These are phyloP conservation scores for Metarhizium robertsii DNA, from an alignment of 2,329 filamentous ascomycete species.

Conservation along the genomic window DNA sequence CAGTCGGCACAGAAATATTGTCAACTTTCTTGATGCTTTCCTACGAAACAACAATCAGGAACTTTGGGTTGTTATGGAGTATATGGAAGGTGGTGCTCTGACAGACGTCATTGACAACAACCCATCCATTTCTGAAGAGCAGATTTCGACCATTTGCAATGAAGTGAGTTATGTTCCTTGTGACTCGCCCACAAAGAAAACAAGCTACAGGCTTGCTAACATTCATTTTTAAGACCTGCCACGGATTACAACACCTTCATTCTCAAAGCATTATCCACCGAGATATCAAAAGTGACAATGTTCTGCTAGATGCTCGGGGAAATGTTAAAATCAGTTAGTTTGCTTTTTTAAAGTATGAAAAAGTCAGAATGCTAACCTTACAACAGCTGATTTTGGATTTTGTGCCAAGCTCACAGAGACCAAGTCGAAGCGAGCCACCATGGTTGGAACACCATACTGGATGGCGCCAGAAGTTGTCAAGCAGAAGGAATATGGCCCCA, in stretches of 20 bases:
- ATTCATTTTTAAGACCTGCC: slow-evolving; percentile 62
- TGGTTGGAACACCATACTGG: slow-evolving; percentile 99
- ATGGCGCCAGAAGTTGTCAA: slow-evolving; percentile 99
- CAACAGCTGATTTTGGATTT: slow-evolving; percentile 93
- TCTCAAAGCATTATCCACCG: slow-evolving; percentile 95
- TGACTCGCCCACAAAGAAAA: background rate
- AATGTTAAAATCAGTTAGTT: slow-evolving; percentile 94
- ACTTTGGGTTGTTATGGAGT: slow-evolving; percentile 99
- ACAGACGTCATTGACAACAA: slow-evolving; percentile 99
- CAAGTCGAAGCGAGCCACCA: slow-evolving; percentile 94
- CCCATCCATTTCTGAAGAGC: slow-evolving; percentile 83
- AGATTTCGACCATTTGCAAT: slow-evolving; percentile 93
- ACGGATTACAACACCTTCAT: slow-evolving; percentile 88
- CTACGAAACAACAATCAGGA: slow-evolving; percentile 89
- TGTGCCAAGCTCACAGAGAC: slow-evolving; percentile 96
- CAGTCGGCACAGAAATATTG: slow-evolving; percentile 95
- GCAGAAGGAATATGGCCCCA: slow-evolving; percentile 96
- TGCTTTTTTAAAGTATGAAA: background rate
- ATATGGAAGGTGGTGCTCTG: slow-evolving; percentile 95
- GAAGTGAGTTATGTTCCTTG: slow-evolving; percentile 57
- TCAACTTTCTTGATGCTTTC: slow-evolving; percentile 97
- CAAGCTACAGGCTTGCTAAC: slow-evolving; percentile 9
- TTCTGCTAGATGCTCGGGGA: slow-evolving; percentile 84
- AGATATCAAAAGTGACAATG: slow-evolving; percentile 99
- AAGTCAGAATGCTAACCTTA: slow-evolving; percentile 20